Percentiles rank a stretch among this genome's conserved stretches.
Evolutionary conservation across 2,329 filamentous ascomycete genomes (phyloP).

Genomic region (Colletotrichum musae): DNA sequence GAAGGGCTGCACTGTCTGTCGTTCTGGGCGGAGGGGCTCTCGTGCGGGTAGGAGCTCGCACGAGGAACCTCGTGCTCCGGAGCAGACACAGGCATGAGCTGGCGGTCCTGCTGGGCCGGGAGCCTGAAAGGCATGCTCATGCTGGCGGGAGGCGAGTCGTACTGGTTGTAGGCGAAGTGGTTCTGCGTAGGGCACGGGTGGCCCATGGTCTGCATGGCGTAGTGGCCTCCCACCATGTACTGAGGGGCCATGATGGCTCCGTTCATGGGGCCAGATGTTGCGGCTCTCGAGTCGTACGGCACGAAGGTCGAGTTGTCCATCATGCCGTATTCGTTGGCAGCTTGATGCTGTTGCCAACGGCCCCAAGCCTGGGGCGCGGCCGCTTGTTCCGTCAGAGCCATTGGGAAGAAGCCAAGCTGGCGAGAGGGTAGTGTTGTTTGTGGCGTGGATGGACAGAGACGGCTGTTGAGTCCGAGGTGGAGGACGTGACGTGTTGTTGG

Average conservation of each 20-base stretch:
- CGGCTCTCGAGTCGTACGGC: conserved; percentile 63
- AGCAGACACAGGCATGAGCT: conserved; percentile 30
- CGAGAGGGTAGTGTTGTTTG: neutral
- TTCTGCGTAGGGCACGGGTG: conserved; percentile 58
- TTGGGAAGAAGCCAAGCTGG: conserved; percentile 35
- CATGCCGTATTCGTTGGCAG: conserved; percentile 59
- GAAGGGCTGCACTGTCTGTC: conserved; percentile 37
- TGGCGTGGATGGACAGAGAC: conserved; percentile 30
- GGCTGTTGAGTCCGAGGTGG: neutral
- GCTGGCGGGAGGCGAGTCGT: conserved; percentile 54
- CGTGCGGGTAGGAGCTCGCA: conserved; percentile 38
- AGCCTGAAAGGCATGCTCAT: conserved; percentile 52
- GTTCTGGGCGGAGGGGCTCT: conserved; percentile 25
- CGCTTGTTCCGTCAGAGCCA: conserved; percentile 65
- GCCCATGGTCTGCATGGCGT: conserved; percentile 60
- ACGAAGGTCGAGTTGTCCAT: conserved; percentile 64
- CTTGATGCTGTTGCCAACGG: conserved; percentile 66
- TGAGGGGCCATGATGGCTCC: conserved; percentile 61
- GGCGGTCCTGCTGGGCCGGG: conserved; percentile 47
- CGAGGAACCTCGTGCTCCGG: conserved; percentile 32
- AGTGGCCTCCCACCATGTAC: conserved; percentile 62
- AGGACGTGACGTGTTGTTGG: neutral
- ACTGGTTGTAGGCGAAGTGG: conserved; percentile 61
- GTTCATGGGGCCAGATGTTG: conserved; percentile 56
- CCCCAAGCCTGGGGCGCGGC: conserved; percentile 65